Evolutionary conservation across 768 basidiomycete genomes (phyloP).

Genomic region (Pholiota microspora): DNA sequence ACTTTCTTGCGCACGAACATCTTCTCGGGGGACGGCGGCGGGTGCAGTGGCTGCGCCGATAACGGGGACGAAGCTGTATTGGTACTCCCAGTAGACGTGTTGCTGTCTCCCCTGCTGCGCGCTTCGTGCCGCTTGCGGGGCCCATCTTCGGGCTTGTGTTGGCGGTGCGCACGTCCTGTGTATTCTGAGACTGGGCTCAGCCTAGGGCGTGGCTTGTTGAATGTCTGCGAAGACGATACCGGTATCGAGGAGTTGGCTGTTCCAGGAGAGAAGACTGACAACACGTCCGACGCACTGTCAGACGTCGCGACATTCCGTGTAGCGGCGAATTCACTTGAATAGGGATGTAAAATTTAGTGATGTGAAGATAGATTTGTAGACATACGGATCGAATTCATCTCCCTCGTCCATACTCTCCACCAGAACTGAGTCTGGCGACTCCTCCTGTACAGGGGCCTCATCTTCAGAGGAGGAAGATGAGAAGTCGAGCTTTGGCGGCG

Average conservation of each 20-base stretch:
- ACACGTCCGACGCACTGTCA: constrained; percentile 62
- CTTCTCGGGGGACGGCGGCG: constrained; percentile 14
- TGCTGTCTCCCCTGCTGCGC: constrained; percentile 20
- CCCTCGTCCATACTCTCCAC: constrained; percentile 55
- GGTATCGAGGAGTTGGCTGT: constrained; percentile 52
- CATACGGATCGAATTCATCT: constrained; percentile 82
- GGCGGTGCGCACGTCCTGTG: constrained; percentile 21
- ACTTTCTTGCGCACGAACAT: constrained; percentile 57
- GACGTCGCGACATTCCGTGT: constrained; percentile 51
- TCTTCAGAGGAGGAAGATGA: constrained; percentile 65
- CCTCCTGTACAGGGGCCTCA: constrained; percentile 31
- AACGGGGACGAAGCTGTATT: constrained; percentile 12
- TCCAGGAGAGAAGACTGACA: constrained; percentile 55
- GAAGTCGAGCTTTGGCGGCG: constrained; percentile 34
- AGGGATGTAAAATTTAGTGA: neutral
- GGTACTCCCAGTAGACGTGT: constrained; percentile 19
- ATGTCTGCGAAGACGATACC: constrained; percentile 44
- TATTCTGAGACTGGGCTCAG: constrained; percentile 67
- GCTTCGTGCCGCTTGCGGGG: constrained; percentile 11
- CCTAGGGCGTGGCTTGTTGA: constrained; percentile 40
- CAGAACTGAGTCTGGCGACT: constrained; percentile 24
- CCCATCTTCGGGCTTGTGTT: constrained; percentile 17
- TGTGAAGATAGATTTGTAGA: constrained; percentile 8
- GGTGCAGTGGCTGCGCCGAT: too few species aligned
- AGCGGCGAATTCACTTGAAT: constrained; percentile 66